phyloP scores from a whole-genome alignment of 768 basidiomycete species.

The Suillus cothurnatus region DNA sequence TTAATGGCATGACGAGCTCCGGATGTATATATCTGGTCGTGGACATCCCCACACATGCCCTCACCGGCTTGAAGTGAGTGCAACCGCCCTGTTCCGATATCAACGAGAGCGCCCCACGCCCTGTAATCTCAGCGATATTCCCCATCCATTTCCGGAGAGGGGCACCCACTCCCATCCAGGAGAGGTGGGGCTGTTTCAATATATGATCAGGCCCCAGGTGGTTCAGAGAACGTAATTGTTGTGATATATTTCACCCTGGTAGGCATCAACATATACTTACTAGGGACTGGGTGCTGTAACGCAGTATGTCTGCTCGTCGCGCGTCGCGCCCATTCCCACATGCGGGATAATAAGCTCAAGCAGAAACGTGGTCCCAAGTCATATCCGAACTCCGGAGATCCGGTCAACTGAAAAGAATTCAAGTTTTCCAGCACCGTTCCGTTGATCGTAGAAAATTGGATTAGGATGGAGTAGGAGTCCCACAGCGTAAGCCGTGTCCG shows the following conservation, averaged over 20 bases:
- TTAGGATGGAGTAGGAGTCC: background rate
- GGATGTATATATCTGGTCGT: background rate
- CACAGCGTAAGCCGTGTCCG: background rate
- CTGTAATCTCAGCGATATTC: background rate
- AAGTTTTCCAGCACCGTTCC: background rate
- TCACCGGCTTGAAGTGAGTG: background rate
- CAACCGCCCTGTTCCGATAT: background rate
- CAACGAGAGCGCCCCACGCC: background rate
- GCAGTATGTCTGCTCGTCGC: background rate
- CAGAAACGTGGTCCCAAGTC: background rate
- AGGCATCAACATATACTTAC: background rate
- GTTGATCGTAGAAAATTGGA: slow-evolving; percentile 2
- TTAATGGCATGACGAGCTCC: background rate
- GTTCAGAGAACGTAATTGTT: background rate
- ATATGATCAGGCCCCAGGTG: slow-evolving; percentile 1
- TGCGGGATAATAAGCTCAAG: background rate
- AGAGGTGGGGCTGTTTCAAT: background rate
- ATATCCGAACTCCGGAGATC: background rate
- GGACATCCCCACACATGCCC: background rate
- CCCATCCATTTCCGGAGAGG: slow-evolving; percentile 1
- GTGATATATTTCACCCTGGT: background rate
- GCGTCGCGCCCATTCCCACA: background rate
- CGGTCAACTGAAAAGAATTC: background rate
- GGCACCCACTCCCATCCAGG: background rate
- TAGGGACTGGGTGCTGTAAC: background rate